A percentile compares a stretch with the other conserved stretches of the same genome.
Evolutionary conservation across 2,329 filamentous ascomycete species (phyloP).

Genomic region (Chaetomium olivaceum): DNA sequence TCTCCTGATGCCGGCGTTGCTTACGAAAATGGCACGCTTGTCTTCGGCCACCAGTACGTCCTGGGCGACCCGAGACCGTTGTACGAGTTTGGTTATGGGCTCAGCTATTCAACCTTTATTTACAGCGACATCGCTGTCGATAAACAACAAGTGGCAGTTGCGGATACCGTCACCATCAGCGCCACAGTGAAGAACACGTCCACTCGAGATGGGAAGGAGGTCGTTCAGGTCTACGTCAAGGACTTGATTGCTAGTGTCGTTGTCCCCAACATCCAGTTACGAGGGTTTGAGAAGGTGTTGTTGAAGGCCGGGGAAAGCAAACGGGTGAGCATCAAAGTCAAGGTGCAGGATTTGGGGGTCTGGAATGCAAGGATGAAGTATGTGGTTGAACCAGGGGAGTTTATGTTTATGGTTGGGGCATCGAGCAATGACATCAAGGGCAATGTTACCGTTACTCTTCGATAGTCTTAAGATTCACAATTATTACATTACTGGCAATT

Average conservation of each 20-base stretch:
- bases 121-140: conserved; percentile 58
- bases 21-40: conserved; percentile 59
- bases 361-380: conserved; percentile 67
- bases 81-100: conserved; percentile 67
- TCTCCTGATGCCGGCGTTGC: conserved; percentile 54
- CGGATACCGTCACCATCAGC: conserved; percentile 58
- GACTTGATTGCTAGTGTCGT: conserved; percentile 63
- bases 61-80: conserved; percentile 59
- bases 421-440: conserved; percentile 55
- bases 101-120: conserved; percentile 64
- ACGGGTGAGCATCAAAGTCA: conserved; percentile 50
- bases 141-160: conserved; percentile 45
- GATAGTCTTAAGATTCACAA: not conserved
- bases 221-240: conserved; percentile 68
- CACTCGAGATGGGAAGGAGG: conserved; percentile 60
- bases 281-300: conserved; percentile 66
- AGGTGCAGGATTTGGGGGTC: conserved; percentile 58
- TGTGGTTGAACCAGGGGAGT: conserved; percentile 71
- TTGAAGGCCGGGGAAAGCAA: conserved; percentile 61
- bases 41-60: conserved; percentile 67
- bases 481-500: too few species aligned
- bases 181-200: conserved; percentile 64
- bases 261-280: conserved; percentile 64
- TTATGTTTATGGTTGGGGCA: conserved; percentile 62
- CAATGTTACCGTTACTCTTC: conserved; percentile 17